Percentiles rank a stretch among this genome's conserved stretches.
phyloP scores from a whole-genome alignment of 345 rosid genomes.

The Mercurialis annua region DNA sequence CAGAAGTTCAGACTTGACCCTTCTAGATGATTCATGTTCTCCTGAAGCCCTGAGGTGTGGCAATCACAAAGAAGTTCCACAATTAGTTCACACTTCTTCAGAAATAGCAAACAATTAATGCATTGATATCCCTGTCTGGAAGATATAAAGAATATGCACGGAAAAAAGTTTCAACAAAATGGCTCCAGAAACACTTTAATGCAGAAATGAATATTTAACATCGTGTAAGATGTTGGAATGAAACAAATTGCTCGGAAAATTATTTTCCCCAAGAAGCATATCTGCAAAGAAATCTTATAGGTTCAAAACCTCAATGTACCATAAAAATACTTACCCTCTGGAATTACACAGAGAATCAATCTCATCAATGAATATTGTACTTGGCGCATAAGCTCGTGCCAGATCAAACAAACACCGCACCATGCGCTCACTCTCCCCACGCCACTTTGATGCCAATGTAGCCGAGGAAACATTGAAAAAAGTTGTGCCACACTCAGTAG shows the following conservation, averaged over 20 bases:
- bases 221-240: not conserved
- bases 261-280: not conserved
- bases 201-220: not conserved
- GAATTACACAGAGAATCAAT: slow-evolving; percentile 96
- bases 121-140: not conserved
- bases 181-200: not conserved
- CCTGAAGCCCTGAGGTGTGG: slow-evolving; percentile 74
- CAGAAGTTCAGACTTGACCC: slow-evolving; percentile 98
- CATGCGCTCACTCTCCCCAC: slow-evolving; percentile 99
- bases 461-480: slow-evolving; percentile 97
- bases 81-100: not conserved
- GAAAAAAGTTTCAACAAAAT: no score
- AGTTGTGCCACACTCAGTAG: slow-evolving; percentile 96
- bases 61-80: slow-evolving; percentile 1
- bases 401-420: slow-evolving; percentile 93
- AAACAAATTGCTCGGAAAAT: not conserved
- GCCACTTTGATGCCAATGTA: slow-evolving; percentile 96
- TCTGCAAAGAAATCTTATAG: not conserved
- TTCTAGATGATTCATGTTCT: slow-evolving; percentile 97
- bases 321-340: slow-evolving; percentile 63
- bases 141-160: not conserved
- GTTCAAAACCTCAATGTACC: not conserved
- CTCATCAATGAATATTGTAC: slow-evolving; percentile 96
- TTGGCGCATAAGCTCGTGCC: slow-evolving; percentile 96
- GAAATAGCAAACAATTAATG: not conserved